Conservation (phyloP, 257 asterid genomes). For the Petunia axillaris region DNA sequence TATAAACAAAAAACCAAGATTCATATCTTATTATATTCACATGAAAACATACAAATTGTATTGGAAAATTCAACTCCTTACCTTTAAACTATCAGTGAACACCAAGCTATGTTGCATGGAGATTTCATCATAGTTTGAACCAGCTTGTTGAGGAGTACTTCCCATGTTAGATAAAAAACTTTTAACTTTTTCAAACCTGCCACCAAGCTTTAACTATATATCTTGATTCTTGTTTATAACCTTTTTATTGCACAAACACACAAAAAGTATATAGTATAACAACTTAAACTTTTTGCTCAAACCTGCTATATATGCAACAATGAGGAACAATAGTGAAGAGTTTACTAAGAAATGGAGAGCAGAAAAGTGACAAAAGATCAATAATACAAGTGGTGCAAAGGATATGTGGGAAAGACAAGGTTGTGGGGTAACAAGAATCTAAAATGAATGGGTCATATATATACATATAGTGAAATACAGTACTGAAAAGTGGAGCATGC, state of each 20-base stretch:
- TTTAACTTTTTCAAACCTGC: neutral
- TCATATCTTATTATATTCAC: neutral
- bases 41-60: neutral
- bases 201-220: constrained; percentile 5
- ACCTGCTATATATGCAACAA: constrained; percentile 17
- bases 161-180: constrained; percentile 28
- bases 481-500: neutral
- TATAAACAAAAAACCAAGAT: neutral
- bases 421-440: constrained; percentile 40
- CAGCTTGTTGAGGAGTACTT: constrained; percentile 30
- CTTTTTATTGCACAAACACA: neutral
- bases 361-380: constrained; percentile 23
- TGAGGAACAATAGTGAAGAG: constrained; percentile 1
- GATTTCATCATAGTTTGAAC: constrained; percentile 68
- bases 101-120: constrained; percentile 60
- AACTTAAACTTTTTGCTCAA: neutral
- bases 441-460: neutral
- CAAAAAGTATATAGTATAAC: neutral
- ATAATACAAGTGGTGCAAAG: constrained; percentile 33
- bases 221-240: neutral
- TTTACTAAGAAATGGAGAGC: neutral
- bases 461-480: neutral
- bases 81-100: constrained; percentile 77
- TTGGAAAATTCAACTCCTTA: neutral
- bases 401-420: constrained; percentile 24